These are phyloP conservation scores for Tetracladium marchalianum DNA, from an alignment of 495 filamentous ascomycete species.

Conservation along the genomic window DNA sequence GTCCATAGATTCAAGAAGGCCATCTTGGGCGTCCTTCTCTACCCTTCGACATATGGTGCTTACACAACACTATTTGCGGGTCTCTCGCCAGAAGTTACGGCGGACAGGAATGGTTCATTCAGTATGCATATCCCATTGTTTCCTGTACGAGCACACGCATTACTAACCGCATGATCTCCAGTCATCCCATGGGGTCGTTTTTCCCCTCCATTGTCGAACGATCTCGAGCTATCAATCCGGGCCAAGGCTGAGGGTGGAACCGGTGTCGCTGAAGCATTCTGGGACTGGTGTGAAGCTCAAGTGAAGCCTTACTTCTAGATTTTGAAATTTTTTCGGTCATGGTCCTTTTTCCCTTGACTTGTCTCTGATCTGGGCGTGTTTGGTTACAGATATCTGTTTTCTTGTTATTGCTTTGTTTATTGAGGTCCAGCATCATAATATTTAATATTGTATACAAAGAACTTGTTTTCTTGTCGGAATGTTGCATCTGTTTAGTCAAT, in stretches of 20 bases:
- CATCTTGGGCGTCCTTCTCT: slow-evolving; percentile 19
- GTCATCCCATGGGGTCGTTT: slow-evolving; percentile 32
- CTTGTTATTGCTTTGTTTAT: too few species aligned
- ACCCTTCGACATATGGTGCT: slow-evolving; percentile 28
- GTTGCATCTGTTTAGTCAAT: too few species aligned
- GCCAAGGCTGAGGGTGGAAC: slow-evolving; percentile 28
- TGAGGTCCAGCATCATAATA: too few species aligned
- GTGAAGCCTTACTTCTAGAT: slow-evolving; percentile 16
- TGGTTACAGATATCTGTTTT: too few species aligned
- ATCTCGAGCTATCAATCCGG: slow-evolving; percentile 23
- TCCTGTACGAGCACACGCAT: too few species aligned
- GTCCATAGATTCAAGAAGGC: slow-evolving; percentile 12
- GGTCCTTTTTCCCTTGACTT: too few species aligned
- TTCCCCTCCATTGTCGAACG: slow-evolving; percentile 19
- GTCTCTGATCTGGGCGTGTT: too few species aligned
- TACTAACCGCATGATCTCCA: slow-evolving; percentile 6
- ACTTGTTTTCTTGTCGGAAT: too few species aligned
- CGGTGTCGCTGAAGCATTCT: slow-evolving; percentile 28
- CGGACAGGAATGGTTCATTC: slow-evolving; percentile 20
- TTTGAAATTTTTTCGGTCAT: too few species aligned
- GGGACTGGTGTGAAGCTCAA: slow-evolving; percentile 33
- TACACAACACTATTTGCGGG: slow-evolving; percentile 37
- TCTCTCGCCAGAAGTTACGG: slow-evolving; percentile 26
- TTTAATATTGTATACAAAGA: too few species aligned
- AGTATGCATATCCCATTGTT: slow-evolving; percentile 3